Evolutionary conservation across 2,329 filamentous ascomycete genomes (phyloP).

Genomic region (Cordyceps fumosorosea): DNA sequence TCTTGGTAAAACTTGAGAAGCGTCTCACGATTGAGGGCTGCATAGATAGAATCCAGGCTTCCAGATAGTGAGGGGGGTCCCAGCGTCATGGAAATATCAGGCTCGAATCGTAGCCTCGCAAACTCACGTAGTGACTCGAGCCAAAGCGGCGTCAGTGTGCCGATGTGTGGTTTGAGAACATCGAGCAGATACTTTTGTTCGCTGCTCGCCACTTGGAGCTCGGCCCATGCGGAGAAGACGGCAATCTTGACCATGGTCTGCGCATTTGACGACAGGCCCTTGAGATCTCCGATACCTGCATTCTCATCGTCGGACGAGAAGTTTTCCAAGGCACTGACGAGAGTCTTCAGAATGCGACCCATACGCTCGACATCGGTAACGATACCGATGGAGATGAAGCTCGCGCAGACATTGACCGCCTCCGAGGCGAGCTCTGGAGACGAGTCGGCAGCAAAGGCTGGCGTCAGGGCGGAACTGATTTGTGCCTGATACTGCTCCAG

Average conservation of each 20-base stretch:
- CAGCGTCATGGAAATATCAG: constrained; percentile 88
- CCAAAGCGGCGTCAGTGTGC: constrained; percentile 87
- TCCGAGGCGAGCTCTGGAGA: constrained; percentile 93
- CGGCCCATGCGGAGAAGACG: constrained; percentile 94
- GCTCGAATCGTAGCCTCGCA: constrained; percentile 87
- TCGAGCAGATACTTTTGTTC: constrained; percentile 86
- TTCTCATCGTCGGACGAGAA: constrained; percentile 77
- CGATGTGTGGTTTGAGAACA: constrained; percentile 85
- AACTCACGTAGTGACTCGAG: constrained; percentile 89
- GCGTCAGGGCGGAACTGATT: constrained; percentile 92
- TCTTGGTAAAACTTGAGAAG: constrained; percentile 94
- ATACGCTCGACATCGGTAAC: constrained; percentile 98
- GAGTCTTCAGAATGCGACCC: constrained; percentile 91
- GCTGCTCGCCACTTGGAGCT: constrained; percentile 88
- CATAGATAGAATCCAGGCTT: constrained; percentile 88
- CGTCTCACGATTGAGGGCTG: constrained; percentile 89
- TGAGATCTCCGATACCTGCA: constrained; percentile 85
- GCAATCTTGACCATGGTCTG: constrained; percentile 98
- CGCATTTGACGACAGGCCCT: constrained; percentile 88
- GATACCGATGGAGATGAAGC: constrained; percentile 93
- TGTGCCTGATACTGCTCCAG: constrained; percentile 98
- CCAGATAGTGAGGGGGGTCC: constrained; percentile 75
- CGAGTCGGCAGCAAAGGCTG: constrained; percentile 91
- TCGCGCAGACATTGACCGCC: constrained; percentile 95
- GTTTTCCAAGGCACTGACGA: constrained; percentile 86